Conservation (phyloP, 331 rosid species). For the Telfairia occidentalis region DNA sequence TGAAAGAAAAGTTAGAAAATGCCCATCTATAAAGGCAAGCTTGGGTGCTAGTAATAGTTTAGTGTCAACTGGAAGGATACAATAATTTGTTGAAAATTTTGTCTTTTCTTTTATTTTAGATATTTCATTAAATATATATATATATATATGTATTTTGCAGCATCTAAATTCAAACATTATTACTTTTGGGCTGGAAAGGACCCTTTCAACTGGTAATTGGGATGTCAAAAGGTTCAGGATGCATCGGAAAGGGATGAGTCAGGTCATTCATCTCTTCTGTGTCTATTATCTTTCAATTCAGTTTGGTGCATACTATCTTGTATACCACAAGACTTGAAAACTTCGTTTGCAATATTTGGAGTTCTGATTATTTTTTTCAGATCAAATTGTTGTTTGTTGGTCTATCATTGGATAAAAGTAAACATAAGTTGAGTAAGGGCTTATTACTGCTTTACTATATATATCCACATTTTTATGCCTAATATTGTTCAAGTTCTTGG, state of each 20-base stretch:
- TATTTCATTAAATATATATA: background rate
- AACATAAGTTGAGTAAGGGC: background rate
- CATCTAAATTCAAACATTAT: constrained; percentile 24
- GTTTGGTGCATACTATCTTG: background rate
- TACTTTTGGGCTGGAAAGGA: constrained; percentile 53
- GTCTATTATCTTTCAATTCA: background rate
- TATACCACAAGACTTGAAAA: background rate
- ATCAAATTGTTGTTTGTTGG: background rate
- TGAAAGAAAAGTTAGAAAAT: background rate
- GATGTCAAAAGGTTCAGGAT: constrained; percentile 62
- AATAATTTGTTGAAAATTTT: background rate
- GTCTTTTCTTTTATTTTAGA: background rate
- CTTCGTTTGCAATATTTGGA: background rate
- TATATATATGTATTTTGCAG: constrained; percentile 16
- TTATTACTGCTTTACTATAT: background rate
- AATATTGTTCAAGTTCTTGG: background rate
- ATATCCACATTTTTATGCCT: background rate
- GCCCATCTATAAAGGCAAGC: background rate
- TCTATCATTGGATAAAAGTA: background rate
- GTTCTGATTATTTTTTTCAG: background rate
- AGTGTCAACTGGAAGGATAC: background rate
- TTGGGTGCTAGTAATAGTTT: background rate
- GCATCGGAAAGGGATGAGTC: constrained; percentile 76
- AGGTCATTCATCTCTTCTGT: constrained; percentile 29
- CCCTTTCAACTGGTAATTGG: constrained; percentile 77